Evolutionary conservation across 441 rosid genomes (phyloP).

Genomic region (Gossypium schwendimanii): DNA sequence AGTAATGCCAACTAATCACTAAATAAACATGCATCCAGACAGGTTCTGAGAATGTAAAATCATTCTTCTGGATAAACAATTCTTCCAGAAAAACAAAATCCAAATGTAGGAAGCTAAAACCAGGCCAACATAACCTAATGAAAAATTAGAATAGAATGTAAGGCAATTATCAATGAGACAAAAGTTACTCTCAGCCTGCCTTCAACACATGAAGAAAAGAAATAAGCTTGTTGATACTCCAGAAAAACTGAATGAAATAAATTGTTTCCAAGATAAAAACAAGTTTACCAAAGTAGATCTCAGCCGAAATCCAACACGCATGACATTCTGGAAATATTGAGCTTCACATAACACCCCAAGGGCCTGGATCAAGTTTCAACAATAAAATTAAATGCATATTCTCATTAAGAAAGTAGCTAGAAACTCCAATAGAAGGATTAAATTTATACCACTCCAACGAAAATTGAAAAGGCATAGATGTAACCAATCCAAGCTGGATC

Average conservation of each 20-base stretch:
- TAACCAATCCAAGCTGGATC: conserved; percentile 97
- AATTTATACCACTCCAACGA: conserved; percentile 87
- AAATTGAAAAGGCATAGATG: conserved; percentile 79
- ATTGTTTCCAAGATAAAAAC: conserved; percentile 9
- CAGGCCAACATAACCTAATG: conserved; percentile 7
- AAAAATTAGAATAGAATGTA: neutral
- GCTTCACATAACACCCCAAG: conserved; percentile 90
- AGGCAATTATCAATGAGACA: neutral
- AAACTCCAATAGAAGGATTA: conserved; percentile 1
- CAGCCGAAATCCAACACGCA: conserved; percentile 92
- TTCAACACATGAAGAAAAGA: conserved; percentile 5
- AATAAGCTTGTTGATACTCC: conserved; percentile 8
- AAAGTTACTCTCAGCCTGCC: neutral
- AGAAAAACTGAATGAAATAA: conserved; percentile 14
- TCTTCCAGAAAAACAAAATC: conserved; percentile 4
- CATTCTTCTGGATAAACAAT: neutral
- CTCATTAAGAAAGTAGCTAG: neutral
- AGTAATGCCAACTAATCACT: conserved; percentile 1
- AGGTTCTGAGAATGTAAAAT: neutral
- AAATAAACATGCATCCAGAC: neutral
- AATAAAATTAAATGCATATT: conserved; percentile 15
- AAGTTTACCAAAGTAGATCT: conserved; percentile 86
- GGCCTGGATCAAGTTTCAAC: conserved; percentile 46
- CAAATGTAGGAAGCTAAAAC: neutral
- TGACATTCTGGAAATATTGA: conserved; percentile 93